These are phyloP conservation scores for Adansonia digitata DNA, from an alignment of 345 rosid genomes.

Conservation along the genomic window DNA sequence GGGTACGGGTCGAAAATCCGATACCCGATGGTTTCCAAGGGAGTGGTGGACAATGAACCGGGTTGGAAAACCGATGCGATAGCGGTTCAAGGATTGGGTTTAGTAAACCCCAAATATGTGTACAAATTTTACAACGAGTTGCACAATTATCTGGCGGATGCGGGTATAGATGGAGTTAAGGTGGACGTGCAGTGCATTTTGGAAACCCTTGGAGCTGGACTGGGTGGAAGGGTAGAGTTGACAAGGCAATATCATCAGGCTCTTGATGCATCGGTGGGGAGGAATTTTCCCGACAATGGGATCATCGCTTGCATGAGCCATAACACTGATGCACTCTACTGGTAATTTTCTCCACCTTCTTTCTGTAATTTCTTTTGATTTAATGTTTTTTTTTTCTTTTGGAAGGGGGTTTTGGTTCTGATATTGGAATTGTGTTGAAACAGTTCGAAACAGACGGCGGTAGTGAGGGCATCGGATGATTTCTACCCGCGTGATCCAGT, in stretches of 20 bases:
- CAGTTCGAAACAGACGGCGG: slow-evolving; percentile 95
- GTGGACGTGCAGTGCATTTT: slow-evolving; percentile 88
- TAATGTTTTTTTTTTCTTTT: neutral
- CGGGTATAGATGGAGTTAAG: slow-evolving; percentile 90
- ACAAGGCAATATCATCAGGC: slow-evolving; percentile 87
- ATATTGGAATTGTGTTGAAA: slow-evolving; percentile 5
- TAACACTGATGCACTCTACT: slow-evolving; percentile 87
- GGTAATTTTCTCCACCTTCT: slow-evolving; percentile 31
- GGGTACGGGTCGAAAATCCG: slow-evolving; percentile 63
- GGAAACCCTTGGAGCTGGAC: slow-evolving; percentile 77
- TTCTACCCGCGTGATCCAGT: slow-evolving; percentile 87
- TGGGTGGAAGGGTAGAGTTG: slow-evolving; percentile 84
- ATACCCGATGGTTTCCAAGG: slow-evolving; percentile 60
- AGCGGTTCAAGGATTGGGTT: slow-evolving; percentile 77
- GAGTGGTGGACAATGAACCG: slow-evolving; percentile 80
- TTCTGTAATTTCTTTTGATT: neutral
- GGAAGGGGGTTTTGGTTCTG: neutral
- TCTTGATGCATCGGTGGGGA: slow-evolving; percentile 74
- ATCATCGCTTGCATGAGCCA: slow-evolving; percentile 98
- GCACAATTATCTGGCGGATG: slow-evolving; percentile 72
- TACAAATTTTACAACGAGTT: slow-evolving; percentile 67
- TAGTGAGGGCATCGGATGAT: slow-evolving; percentile 92
- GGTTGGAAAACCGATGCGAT: slow-evolving; percentile 65
- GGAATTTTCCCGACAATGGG: slow-evolving; percentile 81
- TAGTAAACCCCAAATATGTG: slow-evolving; percentile 69